Base-by-base conservation (phyloP, 1,139 yeast species). In the Debaryomyces sp. region DNA sequence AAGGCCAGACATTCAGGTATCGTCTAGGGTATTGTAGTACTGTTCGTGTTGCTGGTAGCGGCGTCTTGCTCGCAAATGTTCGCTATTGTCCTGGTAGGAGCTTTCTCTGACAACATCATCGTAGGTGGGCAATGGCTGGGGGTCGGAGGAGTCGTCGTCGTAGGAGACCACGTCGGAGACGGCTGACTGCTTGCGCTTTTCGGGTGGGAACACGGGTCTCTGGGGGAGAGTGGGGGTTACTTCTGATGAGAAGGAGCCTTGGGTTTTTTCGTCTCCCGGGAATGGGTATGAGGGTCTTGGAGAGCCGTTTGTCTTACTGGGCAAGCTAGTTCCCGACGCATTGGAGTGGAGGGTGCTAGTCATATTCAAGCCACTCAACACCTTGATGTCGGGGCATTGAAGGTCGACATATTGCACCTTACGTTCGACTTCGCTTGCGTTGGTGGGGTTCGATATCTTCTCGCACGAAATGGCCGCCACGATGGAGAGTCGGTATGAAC, bases 401-500 rank as follows among this genome's bases (percentile, higher is more conserved):
- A 79, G 60, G 29, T 71, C 74, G 13, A 71, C 70, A 42, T 58
- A 60, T 37, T 60, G 56, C 12, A 69, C 55, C 50, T 71, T 62
- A 41, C 54, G 53, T 8, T 43, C 50, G 10, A 54, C 18, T 40
- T 64, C 70, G 4, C 51, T 41, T 8, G 54, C 27, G 54, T 64
- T 54, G 52, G 59, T 48, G 41, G 57, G 52, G 43, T 66, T 68
- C 15, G 33, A 6, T 8, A 70, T 54, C 44, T 59, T 60, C 46
- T 68, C 73, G 49, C 66, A 64, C 4, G 81, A 66, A 49, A 84
- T 70, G 3, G 80, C 83, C 1, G 73, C 83, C 3, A 63, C 62
- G 2, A 84, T 66, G 17, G 63, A 63, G 38, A 84, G 53, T 10
- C 64, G 61, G 57, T 84, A 84, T n/a, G 57, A 59, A 42, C 88